Percentiles rank a stretch among this genome's conserved stretches.
These are phyloP conservation scores for Solioccasus polychromus DNA, from an alignment of 768 basidiomycete genomes.

Conservation along the genomic window DNA sequence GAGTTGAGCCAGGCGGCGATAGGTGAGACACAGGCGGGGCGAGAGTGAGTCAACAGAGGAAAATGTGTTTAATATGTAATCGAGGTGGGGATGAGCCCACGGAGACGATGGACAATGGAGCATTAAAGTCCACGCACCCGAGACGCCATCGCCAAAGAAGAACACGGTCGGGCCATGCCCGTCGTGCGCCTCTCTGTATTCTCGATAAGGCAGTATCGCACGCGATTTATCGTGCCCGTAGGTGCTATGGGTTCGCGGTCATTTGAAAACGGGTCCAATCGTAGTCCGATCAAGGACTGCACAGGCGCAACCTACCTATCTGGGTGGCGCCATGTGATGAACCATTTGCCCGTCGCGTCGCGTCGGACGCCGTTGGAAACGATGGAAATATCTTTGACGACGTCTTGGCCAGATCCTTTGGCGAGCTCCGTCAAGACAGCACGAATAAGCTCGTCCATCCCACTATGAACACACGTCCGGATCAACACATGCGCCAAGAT, in stretches of 20 bases:
- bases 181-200: conserved; percentile 35
- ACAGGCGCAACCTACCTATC: no score
- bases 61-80: no score
- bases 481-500: conserved; percentile 8
- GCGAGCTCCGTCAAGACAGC: conserved; percentile 79
- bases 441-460: conserved; percentile 92
- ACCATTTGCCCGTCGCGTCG: conserved; percentile 61
- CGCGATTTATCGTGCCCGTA: conserved; percentile 97
- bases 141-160: conserved; percentile 98
- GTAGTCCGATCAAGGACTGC: neutral
- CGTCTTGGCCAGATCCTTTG: conserved; percentile 49
- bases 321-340: conserved; percentile 86
- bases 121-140: conserved; percentile 73
- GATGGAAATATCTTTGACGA: conserved; percentile 76
- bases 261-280: neutral
- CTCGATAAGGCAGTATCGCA: conserved; percentile 83
- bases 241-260: conserved; percentile 35
- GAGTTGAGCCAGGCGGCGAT: no score
- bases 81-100: no score
- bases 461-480: conserved; percentile 43
- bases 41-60: no score
- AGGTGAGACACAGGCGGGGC: no score
- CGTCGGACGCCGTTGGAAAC: conserved; percentile 89
- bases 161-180: conserved; percentile 66
- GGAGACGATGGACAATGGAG: no score